phyloP scores from a whole-genome alignment of 768 basidiomycete genomes.

The Tulasnella sp. region DNA sequence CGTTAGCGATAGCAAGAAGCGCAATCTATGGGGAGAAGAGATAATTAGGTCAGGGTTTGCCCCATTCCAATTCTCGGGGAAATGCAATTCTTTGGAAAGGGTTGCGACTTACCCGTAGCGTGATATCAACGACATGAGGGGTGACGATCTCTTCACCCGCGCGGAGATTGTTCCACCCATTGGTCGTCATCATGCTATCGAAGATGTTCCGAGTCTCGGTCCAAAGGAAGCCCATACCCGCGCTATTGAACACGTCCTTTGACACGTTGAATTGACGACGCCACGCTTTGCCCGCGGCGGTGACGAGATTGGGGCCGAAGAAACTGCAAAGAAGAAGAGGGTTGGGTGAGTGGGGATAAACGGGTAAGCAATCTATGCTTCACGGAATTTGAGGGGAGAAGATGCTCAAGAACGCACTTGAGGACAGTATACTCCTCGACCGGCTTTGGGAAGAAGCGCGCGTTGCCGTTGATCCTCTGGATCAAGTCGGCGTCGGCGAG shows the following conservation, averaged over 20 bases:
- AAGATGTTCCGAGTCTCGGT: slow-evolving; percentile 7
- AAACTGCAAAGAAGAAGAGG: not conserved
- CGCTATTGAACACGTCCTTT: slow-evolving; percentile 8
- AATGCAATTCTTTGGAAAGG: too few species aligned
- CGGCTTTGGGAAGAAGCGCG: not conserved
- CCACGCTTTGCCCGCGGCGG: slow-evolving; percentile 9
- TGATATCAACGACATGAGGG: slow-evolving; percentile 7
- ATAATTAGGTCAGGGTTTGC: not conserved
- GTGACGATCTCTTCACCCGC: slow-evolving; percentile 3
- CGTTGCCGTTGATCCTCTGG: slow-evolving; percentile 1
- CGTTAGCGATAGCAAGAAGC: slow-evolving; percentile 23
- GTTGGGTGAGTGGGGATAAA: not conserved
- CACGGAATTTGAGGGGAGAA: not conserved
- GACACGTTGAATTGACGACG: slow-evolving; percentile 5
- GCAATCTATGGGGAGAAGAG: slow-evolving; percentile 19
- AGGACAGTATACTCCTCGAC: slow-evolving; percentile 8
- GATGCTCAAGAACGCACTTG: not conserved
- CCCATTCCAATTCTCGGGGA: not conserved
- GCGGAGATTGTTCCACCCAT: not conserved
- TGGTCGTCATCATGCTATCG: slow-evolving; percentile 6
- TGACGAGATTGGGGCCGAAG: slow-evolving; percentile 14
- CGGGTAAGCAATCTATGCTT: too few species aligned
- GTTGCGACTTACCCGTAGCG: slow-evolving; percentile 10
- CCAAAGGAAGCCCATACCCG: slow-evolving; percentile 12
- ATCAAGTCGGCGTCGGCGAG: slow-evolving; percentile 10